Percentiles rank a stretch among this genome's conserved stretches.
Conservation (phyloP, 1,284 basidiomycete genomes). For the Inonotus hispidus region DNA sequence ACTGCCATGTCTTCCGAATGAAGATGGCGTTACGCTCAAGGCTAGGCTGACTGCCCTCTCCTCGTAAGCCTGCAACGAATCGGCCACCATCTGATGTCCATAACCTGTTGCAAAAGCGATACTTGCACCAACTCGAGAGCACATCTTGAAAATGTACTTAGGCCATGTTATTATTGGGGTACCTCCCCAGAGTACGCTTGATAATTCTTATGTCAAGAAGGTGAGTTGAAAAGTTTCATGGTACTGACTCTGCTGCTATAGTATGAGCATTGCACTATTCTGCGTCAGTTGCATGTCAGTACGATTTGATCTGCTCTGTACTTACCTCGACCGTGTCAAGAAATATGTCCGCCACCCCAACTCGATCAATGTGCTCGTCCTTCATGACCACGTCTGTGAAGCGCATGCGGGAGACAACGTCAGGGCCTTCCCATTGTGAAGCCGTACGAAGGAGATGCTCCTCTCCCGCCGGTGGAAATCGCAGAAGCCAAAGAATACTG, state of each 20-base stretch:
- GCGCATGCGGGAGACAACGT: slow-evolving; percentile 46
- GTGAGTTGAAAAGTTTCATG: background rate
- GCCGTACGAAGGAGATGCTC: slow-evolving; percentile 47
- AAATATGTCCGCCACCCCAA: slow-evolving; percentile 52
- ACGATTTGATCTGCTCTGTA: background rate
- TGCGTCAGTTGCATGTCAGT: background rate
- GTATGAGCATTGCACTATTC: slow-evolving; percentile 57
- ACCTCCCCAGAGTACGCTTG: slow-evolving; percentile 52
- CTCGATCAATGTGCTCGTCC: slow-evolving; percentile 49
- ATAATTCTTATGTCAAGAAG: background rate
- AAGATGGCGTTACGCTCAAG: slow-evolving; percentile 25
- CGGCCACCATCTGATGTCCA: slow-evolving; percentile 49
- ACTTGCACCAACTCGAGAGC: slow-evolving; percentile 53
- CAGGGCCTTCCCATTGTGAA: slow-evolving; percentile 44
- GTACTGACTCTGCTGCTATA: slow-evolving; percentile 49
- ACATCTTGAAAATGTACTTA: slow-evolving; percentile 53
- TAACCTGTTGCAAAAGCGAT: slow-evolving; percentile 53
- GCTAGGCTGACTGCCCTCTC: slow-evolving; percentile 47
- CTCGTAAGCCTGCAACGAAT: slow-evolving; percentile 46
- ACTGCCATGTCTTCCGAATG: slow-evolving; percentile 28
- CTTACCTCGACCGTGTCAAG: slow-evolving; percentile 57
- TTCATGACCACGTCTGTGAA: slow-evolving; percentile 56
- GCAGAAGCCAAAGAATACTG: slow-evolving; percentile 57
- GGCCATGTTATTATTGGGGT: slow-evolving; percentile 59
- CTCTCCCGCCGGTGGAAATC: slow-evolving; percentile 54